These are phyloP conservation scores for Cupressus sempervirens DNA, from an alignment of 75 land plant genomes.

Conservation along the genomic window DNA sequence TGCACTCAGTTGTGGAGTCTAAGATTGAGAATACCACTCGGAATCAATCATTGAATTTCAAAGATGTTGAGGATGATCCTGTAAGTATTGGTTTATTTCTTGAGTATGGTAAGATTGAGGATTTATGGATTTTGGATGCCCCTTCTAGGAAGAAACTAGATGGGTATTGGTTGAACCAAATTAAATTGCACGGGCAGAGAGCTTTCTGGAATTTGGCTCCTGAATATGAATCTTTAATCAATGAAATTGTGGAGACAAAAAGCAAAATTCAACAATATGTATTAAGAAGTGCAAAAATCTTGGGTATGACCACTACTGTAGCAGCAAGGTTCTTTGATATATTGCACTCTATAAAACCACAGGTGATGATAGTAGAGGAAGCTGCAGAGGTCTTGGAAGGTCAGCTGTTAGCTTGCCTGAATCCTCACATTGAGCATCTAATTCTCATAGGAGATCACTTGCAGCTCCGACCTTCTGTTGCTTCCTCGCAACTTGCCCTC, in stretches of 20 bases:
- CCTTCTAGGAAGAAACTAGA: slow-evolving; percentile 12
- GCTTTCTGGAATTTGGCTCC: slow-evolving; percentile 10
- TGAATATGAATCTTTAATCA: slow-evolving; percentile 15
- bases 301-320: slow-evolving; percentile 38
- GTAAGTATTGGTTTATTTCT: slow-evolving; percentile 1
- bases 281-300: slow-evolving; percentile 18
- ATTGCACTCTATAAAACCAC: slow-evolving; percentile 18
- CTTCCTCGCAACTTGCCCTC: slow-evolving; percentile 17
- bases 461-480: slow-evolving; percentile 33
- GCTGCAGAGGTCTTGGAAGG: slow-evolving; percentile 31
- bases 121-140: slow-evolving; percentile 24
- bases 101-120: slow-evolving; percentile 3
- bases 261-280: slow-evolving; percentile 18
- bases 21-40: too few relatives aligned
- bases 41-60: not conserved
- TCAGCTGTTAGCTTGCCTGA: slow-evolving; percentile 24
- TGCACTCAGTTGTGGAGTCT: not conserved
- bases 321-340: slow-evolving; percentile 30
- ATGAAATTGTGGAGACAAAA: not conserved
- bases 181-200: slow-evolving; percentile 2
- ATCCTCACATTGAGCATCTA: slow-evolving; percentile 25
- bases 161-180: slow-evolving; percentile 16
- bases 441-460: slow-evolving; percentile 34
- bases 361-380: slow-evolving; percentile 29
- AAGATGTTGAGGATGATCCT: slow-evolving; percentile 1